Conservation (phyloP, 192 early-diverging fungal species). For the Umbelopsis isabellina region DNA sequence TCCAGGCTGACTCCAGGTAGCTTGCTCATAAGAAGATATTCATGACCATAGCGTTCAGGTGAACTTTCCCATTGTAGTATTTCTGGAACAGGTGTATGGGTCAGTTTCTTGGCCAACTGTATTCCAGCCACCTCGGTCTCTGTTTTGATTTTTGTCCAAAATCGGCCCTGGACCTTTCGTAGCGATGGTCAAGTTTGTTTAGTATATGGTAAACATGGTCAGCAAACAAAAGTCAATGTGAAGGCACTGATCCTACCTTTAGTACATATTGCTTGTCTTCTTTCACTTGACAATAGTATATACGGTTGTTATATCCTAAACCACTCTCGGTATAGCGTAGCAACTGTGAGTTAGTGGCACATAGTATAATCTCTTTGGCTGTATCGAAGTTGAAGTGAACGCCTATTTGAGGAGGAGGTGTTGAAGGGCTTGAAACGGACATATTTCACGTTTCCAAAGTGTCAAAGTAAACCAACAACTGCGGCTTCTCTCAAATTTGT, state of each 20-base stretch:
- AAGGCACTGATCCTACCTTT: neutral
- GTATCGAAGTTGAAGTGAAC: neutral
- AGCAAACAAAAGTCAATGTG: no score
- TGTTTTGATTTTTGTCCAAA: constrained; percentile 19
- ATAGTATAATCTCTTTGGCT: neutral
- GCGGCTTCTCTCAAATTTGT: neutral
- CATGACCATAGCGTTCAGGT: neutral
- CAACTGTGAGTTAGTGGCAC: neutral
- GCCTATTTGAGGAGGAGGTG: neutral
- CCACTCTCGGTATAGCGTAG: neutral
- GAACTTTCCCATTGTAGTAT: neutral
- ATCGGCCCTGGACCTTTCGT: constrained; percentile 1
- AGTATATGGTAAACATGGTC: neutral
- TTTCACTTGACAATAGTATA: constrained; percentile 14
- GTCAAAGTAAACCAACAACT: neutral
- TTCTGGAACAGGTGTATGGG: neutral
- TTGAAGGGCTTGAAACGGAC: neutral
- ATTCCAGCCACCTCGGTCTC: constrained; percentile 16
- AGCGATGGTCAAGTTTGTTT: neutral
- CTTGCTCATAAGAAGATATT: constrained; percentile 12
- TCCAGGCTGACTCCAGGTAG: neutral
- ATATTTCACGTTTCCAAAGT: neutral
- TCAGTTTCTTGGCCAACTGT: neutral
- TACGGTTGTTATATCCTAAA: constrained; percentile 13
- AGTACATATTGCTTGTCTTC: neutral